Evolutionary conservation across 2,329 filamentous ascomycete genomes (phyloP), one percentile per base, ranked within the genome.

Genomic region (Drechslerella coelobrocha): DNA sequence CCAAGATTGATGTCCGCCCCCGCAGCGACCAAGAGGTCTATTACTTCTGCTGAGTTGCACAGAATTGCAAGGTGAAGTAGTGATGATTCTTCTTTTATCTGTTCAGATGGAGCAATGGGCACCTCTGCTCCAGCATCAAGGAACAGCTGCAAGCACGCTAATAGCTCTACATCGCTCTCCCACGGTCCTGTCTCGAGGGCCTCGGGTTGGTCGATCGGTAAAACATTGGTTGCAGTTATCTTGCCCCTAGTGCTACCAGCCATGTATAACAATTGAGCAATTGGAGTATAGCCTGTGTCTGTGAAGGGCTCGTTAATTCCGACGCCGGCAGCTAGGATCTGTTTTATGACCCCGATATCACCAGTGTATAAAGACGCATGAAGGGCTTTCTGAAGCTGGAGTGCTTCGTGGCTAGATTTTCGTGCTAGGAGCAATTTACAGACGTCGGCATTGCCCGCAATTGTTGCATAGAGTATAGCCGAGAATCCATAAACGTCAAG

Each of bases 31-130:
- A 66, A 19, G 3, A 21, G 19, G 2, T 45, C 47, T 1, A 66
- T 24, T 19, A 66, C 31, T 3, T 66, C 45, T 39, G 52, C 29
- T 1, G 61, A 66, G 12, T 53, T 66, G 45, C 50, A 66, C 10
- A 45, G 48, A 19, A 66, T 23, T 6, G 61, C 61, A 21, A 52
- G 14, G 21, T 66, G 61, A n/a, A 66, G 24, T 12, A 53, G 19
- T 7, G 61, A 45, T 21, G 17, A 7, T 26, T 66, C 53, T 1
- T 26, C 17, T 23, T 19, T 12, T 26, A 55, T 17, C 5, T 59
- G 17, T 24, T 52, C 45, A 5, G 41, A 19, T 14, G 43, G 1
- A 7, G 53, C 45, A 2, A 53, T 45, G 0, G 21, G 19, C 10
- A 66, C n/a, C 1, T 26, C 43, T 21, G 43, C 53, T 8, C 45